Evolutionary conservation across 2,329 filamentous ascomycete species (phyloP).

Genomic region (Phaeophleospora eucalypticola): DNA sequence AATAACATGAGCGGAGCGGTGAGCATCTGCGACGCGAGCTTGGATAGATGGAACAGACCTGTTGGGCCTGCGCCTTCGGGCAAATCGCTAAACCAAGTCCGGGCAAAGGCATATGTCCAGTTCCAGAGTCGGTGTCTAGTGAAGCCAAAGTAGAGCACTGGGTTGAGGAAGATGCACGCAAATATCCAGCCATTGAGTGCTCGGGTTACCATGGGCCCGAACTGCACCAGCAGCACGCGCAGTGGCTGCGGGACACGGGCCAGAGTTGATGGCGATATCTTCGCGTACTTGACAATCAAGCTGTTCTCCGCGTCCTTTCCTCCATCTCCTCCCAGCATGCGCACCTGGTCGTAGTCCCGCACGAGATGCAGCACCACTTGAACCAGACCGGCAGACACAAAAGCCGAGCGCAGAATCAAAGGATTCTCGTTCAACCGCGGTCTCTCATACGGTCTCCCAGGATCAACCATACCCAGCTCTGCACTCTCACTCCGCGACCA

Average conservation of each 20-base stretch:
- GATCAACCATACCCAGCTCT: conserved; percentile 69
- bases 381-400: conserved; percentile 63
- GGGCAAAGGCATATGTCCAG: conserved; percentile 65
- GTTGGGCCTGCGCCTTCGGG: conserved; percentile 60
- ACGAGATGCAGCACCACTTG: conserved; percentile 69
- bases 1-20: conserved; percentile 65
- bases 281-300: background rate
- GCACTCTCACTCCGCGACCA: conserved; percentile 58
- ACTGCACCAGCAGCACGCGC: conserved; percentile 5
- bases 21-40: conserved; percentile 20
- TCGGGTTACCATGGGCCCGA: conserved; percentile 11
- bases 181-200: conserved; percentile 18
- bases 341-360: conserved; percentile 67
- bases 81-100: conserved; percentile 66
- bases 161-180: conserved; percentile 16
- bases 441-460: conserved; percentile 62
- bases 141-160: conserved; percentile 58
- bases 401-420: conserved; percentile 70
- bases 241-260: conserved; percentile 12
- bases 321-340: conserved; percentile 36
- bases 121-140: conserved; percentile 64
- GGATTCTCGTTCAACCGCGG: conserved; percentile 79
- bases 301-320: conserved; percentile 26
- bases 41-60: conserved; percentile 43
- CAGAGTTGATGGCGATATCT: conserved; percentile 2